These are phyloP conservation scores for Lactifluus volemus DNA, from an alignment of 768 basidiomycete genomes.

Conservation along the genomic window DNA sequence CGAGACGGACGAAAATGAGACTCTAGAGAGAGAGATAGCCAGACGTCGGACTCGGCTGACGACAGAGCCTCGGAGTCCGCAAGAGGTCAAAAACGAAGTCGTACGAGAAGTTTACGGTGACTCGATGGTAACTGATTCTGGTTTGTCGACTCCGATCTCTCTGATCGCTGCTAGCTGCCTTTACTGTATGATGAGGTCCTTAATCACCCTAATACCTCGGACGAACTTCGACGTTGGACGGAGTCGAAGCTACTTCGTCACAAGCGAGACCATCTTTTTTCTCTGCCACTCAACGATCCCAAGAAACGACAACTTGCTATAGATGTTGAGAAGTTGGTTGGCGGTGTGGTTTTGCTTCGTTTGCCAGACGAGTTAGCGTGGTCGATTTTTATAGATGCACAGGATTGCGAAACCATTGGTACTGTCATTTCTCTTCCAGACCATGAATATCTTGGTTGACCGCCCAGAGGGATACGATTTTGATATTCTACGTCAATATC, in stretches of 20 bases:
- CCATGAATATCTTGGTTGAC: constrained; percentile 7
- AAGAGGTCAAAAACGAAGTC: constrained; percentile 53
- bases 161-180: constrained; percentile 46
- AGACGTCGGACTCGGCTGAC: constrained; percentile 69
- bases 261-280: constrained; percentile 51
- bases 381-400: constrained; percentile 66
- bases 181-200: constrained; percentile 69
- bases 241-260: constrained; percentile 69
- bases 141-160: not conserved
- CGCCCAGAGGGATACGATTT: constrained; percentile 52
- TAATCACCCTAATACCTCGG: constrained; percentile 69
- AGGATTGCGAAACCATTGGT: constrained; percentile 62
- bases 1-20: constrained; percentile 54
- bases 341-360: constrained; percentile 66
- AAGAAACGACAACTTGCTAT: constrained; percentile 36
- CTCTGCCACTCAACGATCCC: constrained; percentile 43
- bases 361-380: constrained; percentile 80
- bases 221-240: constrained; percentile 66
- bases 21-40: constrained; percentile 58
- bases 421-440: constrained; percentile 5
- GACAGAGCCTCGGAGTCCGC: constrained; percentile 43
- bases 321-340: constrained; percentile 63
- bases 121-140: constrained; percentile 43
- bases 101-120: constrained; percentile 51
- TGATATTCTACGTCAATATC: constrained; percentile 48